Evolutionary conservation across 768 basidiomycete genomes (phyloP).

Genomic region (Lepiota venenata): DNA sequence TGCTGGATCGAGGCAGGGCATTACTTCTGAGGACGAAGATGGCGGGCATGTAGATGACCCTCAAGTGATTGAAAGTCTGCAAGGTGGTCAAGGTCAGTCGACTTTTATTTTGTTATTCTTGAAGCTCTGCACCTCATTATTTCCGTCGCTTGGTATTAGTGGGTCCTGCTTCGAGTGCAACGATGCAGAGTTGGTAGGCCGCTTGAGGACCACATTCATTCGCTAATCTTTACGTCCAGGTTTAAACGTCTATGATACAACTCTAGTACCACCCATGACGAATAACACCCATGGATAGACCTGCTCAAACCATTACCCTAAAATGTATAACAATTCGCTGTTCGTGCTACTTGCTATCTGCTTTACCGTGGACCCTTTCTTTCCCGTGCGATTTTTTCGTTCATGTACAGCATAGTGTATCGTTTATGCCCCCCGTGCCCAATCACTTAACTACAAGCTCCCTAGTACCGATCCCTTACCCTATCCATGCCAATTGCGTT

Average conservation of each 20-base stretch:
- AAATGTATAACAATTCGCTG: background rate
- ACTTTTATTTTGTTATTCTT: background rate
- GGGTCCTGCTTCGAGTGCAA: background rate
- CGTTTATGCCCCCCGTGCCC: background rate
- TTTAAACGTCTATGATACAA: slow-evolving; percentile 5
- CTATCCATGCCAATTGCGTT: too few relatives aligned
- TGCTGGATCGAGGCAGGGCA: slow-evolving; percentile 16
- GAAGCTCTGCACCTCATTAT: background rate
- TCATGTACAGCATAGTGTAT: slow-evolving; percentile 4
- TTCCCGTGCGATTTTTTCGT: background rate
- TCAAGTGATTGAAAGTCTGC: slow-evolving; percentile 15
- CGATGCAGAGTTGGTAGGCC: slow-evolving; percentile 6
- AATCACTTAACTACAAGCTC: background rate
- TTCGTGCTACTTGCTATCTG: background rate
- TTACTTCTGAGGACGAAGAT: slow-evolving; percentile 13
- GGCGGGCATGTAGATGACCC: slow-evolving; percentile 20
- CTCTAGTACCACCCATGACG: background rate
- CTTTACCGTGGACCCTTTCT: background rate
- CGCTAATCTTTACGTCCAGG: background rate
- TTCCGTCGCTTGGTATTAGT: background rate
- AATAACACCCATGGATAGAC: background rate
- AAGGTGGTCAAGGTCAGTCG: slow-evolving; percentile 8
- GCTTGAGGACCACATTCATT: background rate
- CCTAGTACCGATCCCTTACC: too few relatives aligned
- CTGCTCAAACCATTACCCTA: background rate